Evolutionary conservation across 2,329 filamentous ascomycete species (phyloP).

Genomic region (Macrophomina pseudophaseolina): DNA sequence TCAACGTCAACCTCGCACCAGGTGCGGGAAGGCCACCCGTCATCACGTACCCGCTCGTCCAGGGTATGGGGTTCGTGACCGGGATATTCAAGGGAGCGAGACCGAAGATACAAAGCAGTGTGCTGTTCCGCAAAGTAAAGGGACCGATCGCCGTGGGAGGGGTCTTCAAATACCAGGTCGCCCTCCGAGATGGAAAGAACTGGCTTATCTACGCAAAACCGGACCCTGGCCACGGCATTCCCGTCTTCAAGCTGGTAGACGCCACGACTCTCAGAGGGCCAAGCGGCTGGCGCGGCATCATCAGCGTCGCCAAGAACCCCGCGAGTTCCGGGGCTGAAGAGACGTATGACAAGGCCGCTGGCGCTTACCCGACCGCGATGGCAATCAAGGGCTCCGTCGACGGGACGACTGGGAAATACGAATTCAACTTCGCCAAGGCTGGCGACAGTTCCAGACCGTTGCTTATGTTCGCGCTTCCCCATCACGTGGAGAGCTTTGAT

Average conservation of each 20-base stretch:
- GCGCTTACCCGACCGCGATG: constrained; percentile 71
- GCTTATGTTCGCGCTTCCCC: constrained; percentile 88
- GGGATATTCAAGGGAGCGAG: constrained; percentile 72
- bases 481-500: constrained; percentile 81
- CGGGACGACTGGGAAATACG: constrained; percentile 68
- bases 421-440: constrained; percentile 71
- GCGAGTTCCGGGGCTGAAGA: constrained; percentile 61
- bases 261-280: constrained; percentile 68
- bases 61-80: constrained; percentile 89
- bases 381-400: constrained; percentile 56
- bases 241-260: constrained; percentile 71
- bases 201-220: constrained; percentile 83
- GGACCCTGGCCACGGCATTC: constrained; percentile 58
- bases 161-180: constrained; percentile 77
- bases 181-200: constrained; percentile 67
- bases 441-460: constrained; percentile 66
- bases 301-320: constrained; percentile 85
- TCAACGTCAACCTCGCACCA: constrained; percentile 70
- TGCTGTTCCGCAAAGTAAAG: constrained; percentile 73
- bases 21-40: constrained; percentile 52
- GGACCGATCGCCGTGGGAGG: constrained; percentile 44
- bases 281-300: constrained; percentile 51
- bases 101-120: constrained; percentile 74
- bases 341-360: constrained; percentile 74
- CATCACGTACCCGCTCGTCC: constrained; percentile 80